Conservation (phyloP, 192 early-diverging fungal genomes). For the Gonapodya sp. region DNA sequence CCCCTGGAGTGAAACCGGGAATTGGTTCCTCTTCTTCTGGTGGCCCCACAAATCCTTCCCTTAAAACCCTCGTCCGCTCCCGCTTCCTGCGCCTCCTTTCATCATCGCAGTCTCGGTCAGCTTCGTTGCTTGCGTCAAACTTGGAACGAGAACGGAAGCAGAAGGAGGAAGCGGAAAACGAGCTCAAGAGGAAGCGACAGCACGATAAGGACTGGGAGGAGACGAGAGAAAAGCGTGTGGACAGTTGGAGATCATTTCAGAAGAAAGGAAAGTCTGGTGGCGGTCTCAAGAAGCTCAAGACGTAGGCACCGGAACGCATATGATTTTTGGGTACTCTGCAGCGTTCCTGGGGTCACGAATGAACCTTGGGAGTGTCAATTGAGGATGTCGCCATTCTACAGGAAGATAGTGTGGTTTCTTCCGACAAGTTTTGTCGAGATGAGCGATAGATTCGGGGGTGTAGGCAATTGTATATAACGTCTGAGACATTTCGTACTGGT, state of each 20-base stretch:
- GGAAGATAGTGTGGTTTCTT: too few relatives aligned
- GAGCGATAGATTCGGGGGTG: too few relatives aligned
- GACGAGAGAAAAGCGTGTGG: conserved; percentile 33
- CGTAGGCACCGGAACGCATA: too few relatives aligned
- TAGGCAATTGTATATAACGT: too few relatives aligned
- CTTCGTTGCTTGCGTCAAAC: conserved; percentile 39
- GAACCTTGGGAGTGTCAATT: too few relatives aligned
- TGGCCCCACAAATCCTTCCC: not conserved
- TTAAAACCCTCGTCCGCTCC: not conserved
- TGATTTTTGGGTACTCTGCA: too few relatives aligned
- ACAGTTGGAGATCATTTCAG: conserved; percentile 36
- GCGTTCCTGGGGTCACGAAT: too few relatives aligned
- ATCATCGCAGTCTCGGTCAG: conserved; percentile 16
- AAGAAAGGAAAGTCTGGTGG: conserved; percentile 21
- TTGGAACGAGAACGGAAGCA: conserved; percentile 31
- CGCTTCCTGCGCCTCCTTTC: not conserved
- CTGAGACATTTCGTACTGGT: too few relatives aligned
- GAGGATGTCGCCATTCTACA: too few relatives aligned
- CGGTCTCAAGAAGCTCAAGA: conserved; percentile 26
- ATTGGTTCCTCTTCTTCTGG: not conserved
- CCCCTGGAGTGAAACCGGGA: not conserved
- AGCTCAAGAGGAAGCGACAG: conserved; percentile 33
- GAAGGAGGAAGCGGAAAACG: conserved; percentile 30
- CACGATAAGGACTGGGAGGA: conserved; percentile 39
- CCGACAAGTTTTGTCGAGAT: too few relatives aligned